A percentile compares a stretch with the other conserved stretches of the same genome.
phyloP scores from a whole-genome alignment of 139 green algal genomes.

The Micractinium conductrix region DNA sequence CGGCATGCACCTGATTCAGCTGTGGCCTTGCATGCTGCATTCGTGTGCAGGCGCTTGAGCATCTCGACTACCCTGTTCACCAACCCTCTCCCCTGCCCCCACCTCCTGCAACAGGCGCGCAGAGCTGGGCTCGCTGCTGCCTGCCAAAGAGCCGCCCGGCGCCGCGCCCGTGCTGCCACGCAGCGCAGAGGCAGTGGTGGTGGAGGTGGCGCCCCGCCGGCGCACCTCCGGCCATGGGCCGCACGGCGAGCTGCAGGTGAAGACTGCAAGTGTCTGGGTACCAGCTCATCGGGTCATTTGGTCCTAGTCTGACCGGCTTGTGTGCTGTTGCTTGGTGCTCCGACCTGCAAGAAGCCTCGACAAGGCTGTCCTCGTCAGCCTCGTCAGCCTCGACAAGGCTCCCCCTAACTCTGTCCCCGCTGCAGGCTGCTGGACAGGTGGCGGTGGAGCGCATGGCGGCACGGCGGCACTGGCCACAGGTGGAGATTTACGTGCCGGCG shows the following conservation, averaged over 20 bases:
- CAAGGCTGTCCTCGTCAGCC: too few relatives aligned
- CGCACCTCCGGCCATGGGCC: too few relatives aligned
- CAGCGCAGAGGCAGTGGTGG: background rate
- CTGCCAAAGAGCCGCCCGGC: background rate
- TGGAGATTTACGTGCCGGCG: conserved; percentile 21
- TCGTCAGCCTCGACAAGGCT: too few relatives aligned
- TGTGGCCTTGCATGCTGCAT: background rate
- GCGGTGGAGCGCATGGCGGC: conserved; percentile 35
- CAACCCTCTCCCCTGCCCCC: background rate
- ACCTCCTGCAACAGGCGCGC: background rate
- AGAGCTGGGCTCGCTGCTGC: conserved; percentile 2
- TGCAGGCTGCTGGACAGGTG: conserved; percentile 21
- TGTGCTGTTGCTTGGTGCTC: too few relatives aligned
- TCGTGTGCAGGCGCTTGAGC: too few relatives aligned
- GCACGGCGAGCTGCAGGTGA: background rate
- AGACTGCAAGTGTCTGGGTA: too few relatives aligned
- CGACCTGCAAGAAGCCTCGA: too few relatives aligned
- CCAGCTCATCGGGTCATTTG: too few relatives aligned
- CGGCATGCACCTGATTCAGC: background rate
- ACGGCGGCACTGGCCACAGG: conserved; percentile 6
- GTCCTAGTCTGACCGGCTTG: too few relatives aligned
- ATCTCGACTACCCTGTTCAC: background rate
- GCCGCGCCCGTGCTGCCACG: background rate
- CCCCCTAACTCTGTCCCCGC: too few relatives aligned
- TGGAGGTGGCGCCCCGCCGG: conserved; percentile 12